Base-by-base conservation (phyloP, 1,284 basidiomycete genomes). In the Psilocybe mexicana region DNA sequence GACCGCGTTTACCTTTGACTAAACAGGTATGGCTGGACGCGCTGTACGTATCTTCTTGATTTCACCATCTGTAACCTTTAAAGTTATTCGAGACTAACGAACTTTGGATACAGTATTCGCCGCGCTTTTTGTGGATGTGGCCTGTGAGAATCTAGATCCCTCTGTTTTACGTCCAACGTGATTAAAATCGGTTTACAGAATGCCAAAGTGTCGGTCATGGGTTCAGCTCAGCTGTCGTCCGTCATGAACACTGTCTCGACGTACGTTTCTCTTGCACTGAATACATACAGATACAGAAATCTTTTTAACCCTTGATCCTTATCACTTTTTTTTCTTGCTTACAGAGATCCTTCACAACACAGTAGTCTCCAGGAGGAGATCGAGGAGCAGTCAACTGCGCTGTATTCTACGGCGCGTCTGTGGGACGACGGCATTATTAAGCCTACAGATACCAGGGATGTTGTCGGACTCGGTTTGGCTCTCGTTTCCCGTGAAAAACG, bases 51-150 rank as follows among this genome's bases (percentile, higher is more conserved):
- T 51, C 25, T 51, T 48, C 57, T 52, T 51, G 46, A 53, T 55
- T 53, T 43, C 30, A 33, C 8, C 30, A 1, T 33, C 8, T 33
- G 5, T 33, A 33, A 33, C 30, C 8, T 33, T 33, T 33, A 33
- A 54, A 25, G 51, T 47, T 57, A 49, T 54, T 36, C 36, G 35
- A 30, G 10, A 24, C 35, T 38, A 38, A 63, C 57, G 61, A 12
- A 58, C 58, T 45, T 24, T 36, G 54, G 49, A 36, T 49, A 25
- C 64, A 94, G 85, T 96, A 96, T 74, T 93, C 92, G 8, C 94
- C 95, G 2, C 83, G 94, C 60, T 97, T 98, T 82, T 75, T 98
- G 54, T 98, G 93, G 92, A 96, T 95, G 93, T 98, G 96, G 95
- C 95, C 95, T 59, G 90, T 92, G 72, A 66, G 88, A 77, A 49